These are phyloP conservation scores for Schwanniomyces pseudopolymorphus DNA, from an alignment of 805 yeast genomes.

Conservation along the genomic window DNA sequence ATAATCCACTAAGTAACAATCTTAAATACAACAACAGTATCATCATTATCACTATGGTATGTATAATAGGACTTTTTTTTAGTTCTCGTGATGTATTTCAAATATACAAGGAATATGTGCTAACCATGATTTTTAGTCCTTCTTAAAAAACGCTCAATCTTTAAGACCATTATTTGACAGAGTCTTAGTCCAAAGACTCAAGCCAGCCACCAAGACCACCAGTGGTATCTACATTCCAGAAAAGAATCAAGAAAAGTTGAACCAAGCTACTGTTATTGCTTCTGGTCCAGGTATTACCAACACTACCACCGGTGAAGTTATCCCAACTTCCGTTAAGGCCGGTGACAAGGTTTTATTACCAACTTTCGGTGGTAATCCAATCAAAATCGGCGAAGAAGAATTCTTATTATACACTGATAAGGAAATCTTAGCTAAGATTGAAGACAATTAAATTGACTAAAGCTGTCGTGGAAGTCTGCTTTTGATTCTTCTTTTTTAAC, in stretches of 20 bases:
- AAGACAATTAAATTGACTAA: conserved; percentile 19
- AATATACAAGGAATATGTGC: background rate
- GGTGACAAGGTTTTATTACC: conserved; percentile 97
- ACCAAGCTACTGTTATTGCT: conserved; percentile 88
- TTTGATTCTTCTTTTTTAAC: background rate
- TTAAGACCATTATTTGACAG: conserved; percentile 94
- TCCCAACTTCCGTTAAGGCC: conserved; percentile 72
- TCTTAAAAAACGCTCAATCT: conserved; percentile 79
- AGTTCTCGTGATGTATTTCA: background rate
- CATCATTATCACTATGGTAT: background rate
- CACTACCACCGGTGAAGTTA: conserved; percentile 64
- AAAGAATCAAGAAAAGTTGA: conserved; percentile 91
- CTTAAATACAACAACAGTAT: background rate
- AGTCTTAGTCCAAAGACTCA: conserved; percentile 90
- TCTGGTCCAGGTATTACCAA: conserved; percentile 92
- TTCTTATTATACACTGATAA: conserved; percentile 85
- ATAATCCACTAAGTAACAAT: background rate
- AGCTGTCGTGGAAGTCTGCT: background rate
- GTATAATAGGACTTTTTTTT: background rate
- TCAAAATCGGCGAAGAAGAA: conserved; percentile 85
- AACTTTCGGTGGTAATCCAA: conserved; percentile 86
- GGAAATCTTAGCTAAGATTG: conserved; percentile 92
- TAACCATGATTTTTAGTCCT: conserved; percentile 29
- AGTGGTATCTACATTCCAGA: conserved; percentile 94
- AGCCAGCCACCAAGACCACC: conserved; percentile 88